These are phyloP conservation scores for Aspergillus nomiae DNA, from an alignment of 2,329 filamentous ascomycete species.

Conservation along the genomic window DNA sequence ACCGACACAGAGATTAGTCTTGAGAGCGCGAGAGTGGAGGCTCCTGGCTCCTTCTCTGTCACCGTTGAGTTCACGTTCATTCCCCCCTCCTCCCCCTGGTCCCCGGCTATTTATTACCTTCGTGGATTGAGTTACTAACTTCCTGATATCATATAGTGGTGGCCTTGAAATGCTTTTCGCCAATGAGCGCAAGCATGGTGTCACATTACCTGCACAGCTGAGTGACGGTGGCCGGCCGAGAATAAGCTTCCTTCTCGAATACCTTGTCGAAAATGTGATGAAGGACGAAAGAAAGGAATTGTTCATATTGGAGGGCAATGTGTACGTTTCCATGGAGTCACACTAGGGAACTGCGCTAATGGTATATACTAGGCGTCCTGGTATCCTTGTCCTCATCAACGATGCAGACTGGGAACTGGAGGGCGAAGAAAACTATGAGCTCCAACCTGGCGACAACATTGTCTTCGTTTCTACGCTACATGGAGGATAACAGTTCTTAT, in stretches of 20 bases:
- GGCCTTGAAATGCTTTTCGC: constrained; percentile 94
- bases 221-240: constrained; percentile 63
- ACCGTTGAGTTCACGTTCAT: constrained; percentile 74
- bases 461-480: constrained; percentile 96
- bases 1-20: constrained; percentile 11
- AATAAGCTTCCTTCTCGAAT: constrained; percentile 73
- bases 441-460: constrained; percentile 81
- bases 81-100: not conserved
- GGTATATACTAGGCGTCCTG: constrained; percentile 69
- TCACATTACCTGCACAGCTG: constrained; percentile 68
- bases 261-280: constrained; percentile 82
- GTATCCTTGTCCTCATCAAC: constrained; percentile 95
- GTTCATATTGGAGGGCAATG: constrained; percentile 82
- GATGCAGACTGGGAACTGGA: constrained; percentile 98
- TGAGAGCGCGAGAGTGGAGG: constrained; percentile 11
- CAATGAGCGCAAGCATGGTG: constrained; percentile 71
- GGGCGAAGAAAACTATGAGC: constrained; percentile 85
- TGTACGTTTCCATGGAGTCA: constrained; percentile 63
- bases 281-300: constrained; percentile 82
- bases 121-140: constrained; percentile 2
- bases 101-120: not conserved
- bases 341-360: not conserved
- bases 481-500: constrained; percentile 65
- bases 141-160: constrained; percentile 59
- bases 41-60: constrained; percentile 52